These are phyloP conservation scores for Dendrobium nobile DNA, from an alignment of 106 monocot species.

Conservation along the genomic window DNA sequence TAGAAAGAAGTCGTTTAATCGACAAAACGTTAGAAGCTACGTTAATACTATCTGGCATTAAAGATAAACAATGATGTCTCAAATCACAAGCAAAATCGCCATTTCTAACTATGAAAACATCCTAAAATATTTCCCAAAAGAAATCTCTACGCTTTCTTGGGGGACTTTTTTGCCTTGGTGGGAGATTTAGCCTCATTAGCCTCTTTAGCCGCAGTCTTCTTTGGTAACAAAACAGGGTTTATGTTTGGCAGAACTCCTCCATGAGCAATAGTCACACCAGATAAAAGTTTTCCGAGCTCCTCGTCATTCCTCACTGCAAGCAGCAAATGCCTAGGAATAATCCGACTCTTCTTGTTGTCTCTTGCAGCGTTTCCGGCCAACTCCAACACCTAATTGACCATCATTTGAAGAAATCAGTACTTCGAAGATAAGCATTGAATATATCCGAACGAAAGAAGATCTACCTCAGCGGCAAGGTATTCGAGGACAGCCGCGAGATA, in stretches of 20 bases:
- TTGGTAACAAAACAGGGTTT: slow-evolving; percentile 6
- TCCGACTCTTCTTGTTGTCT: slow-evolving; percentile 8
- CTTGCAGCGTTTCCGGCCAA: slow-evolving; percentile 1
- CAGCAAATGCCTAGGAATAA: neutral
- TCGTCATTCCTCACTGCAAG: slow-evolving; percentile 1
- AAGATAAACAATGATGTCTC: no score
- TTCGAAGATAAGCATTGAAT: neutral
- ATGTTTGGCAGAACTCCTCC: slow-evolving; percentile 7
- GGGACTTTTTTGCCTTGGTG: neutral
- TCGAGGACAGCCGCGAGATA: slow-evolving; percentile 56
- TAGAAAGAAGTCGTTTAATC: no score
- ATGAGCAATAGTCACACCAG: slow-evolving; percentile 1
- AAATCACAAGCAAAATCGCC: no score
- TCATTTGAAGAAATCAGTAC: neutral
- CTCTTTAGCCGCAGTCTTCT: slow-evolving; percentile 1
- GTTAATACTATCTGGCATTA: no score
- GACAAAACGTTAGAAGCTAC: no score
- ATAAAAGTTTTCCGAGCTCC: slow-evolving; percentile 4
- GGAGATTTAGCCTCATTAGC: neutral
- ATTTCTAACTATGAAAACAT: neutral
- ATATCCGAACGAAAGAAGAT: neutral
- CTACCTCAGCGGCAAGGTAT: slow-evolving; percentile 53
- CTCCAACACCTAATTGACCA: neutral
- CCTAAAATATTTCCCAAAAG: neutral
- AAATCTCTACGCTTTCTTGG: neutral